Conservation (phyloP, 495 filamentous ascomycete species). For the Penicillium tannophilum region DNA sequence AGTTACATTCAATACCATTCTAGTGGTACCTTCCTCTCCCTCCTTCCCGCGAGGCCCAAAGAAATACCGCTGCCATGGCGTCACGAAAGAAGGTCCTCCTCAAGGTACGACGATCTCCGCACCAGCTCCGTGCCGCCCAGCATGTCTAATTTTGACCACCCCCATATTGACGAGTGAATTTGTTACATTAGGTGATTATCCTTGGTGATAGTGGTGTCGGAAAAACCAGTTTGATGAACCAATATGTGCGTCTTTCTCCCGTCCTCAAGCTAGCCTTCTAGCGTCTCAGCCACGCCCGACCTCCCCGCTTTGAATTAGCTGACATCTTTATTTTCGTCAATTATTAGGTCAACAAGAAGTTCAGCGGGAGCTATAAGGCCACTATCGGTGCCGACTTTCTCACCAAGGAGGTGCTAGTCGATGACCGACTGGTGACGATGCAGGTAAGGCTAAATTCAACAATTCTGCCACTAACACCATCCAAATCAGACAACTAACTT, state of each 20-base stretch:
- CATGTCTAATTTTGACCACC: background rate
- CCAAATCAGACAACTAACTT: conserved; percentile 21
- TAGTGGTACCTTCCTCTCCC: background rate
- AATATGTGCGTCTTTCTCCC: conserved; percentile 79
- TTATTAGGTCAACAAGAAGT: conserved; percentile 97
- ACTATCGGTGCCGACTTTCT: conserved; percentile 99
- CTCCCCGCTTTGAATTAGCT: conserved; percentile 20
- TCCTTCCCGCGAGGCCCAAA: conserved; percentile 10
- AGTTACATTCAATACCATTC: conserved; percentile 3
- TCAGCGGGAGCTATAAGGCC: conserved; percentile 98
- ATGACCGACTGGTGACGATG: conserved; percentile 97
- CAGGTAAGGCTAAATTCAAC: conserved; percentile 63
- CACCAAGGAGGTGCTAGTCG: conserved; percentile 96
- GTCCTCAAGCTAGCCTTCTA: conserved; percentile 9
- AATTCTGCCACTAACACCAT: background rate
- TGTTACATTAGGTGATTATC: conserved; percentile 78
- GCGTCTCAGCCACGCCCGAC: conserved; percentile 7
- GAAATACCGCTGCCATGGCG: conserved; percentile 61
- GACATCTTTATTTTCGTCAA: conserved; percentile 14
- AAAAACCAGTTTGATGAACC: conserved; percentile 99
- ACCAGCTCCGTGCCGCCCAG: conserved; percentile 23
- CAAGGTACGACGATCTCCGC: conserved; percentile 67
- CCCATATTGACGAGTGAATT: background rate
- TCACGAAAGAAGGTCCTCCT: conserved; percentile 96
- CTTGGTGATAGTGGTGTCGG: conserved; percentile 97